phyloP scores from a whole-genome alignment of 768 basidiomycete genomes.

The Tremella yokohamensis region DNA sequence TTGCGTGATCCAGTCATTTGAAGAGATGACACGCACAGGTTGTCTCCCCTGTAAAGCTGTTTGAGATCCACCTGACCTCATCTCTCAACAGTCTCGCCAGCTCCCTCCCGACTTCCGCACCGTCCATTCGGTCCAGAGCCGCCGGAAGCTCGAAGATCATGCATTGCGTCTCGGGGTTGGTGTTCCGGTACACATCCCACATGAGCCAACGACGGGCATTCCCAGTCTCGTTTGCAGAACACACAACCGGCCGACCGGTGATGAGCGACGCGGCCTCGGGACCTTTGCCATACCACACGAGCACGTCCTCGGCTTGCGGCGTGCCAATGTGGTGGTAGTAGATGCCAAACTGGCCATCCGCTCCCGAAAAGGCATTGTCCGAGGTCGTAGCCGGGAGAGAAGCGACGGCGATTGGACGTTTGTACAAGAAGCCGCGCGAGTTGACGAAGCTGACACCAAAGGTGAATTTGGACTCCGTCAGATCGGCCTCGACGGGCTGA shows the following conservation, averaged over 20 bases:
- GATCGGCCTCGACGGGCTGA: conserved; percentile 14
- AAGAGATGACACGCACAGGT: conserved; percentile 9
- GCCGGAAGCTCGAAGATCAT: conserved; percentile 15
- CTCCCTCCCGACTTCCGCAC: conserved; percentile 1
- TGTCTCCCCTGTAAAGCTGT: conserved; percentile 14
- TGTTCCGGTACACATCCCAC: conserved; percentile 17
- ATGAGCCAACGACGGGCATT: conserved; percentile 9
- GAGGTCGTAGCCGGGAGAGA: background rate
- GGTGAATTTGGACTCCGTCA: conserved; percentile 18
- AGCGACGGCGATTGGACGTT: conserved; percentile 9
- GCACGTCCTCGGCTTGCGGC: conserved; percentile 14
- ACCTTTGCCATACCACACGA: conserved; percentile 10
- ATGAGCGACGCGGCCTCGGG: background rate
- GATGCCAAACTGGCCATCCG: conserved; percentile 11
- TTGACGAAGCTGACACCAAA: conserved; percentile 18
- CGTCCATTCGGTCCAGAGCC: conserved; percentile 3
- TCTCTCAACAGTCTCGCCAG: conserved; percentile 5
- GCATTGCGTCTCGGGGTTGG: conserved; percentile 17
- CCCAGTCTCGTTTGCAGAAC: background rate
- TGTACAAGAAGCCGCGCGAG: conserved; percentile 17
- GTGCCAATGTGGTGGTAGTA: conserved; percentile 17
- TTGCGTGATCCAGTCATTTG: background rate
- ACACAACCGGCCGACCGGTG: conserved; percentile 1
- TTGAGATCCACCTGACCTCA: conserved; percentile 10
- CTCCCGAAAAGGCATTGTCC: too few species aligned